These are phyloP conservation scores for Phytophthora palmivora DNA, from an alignment of 352 stramenopile species.

Conservation along the genomic window DNA sequence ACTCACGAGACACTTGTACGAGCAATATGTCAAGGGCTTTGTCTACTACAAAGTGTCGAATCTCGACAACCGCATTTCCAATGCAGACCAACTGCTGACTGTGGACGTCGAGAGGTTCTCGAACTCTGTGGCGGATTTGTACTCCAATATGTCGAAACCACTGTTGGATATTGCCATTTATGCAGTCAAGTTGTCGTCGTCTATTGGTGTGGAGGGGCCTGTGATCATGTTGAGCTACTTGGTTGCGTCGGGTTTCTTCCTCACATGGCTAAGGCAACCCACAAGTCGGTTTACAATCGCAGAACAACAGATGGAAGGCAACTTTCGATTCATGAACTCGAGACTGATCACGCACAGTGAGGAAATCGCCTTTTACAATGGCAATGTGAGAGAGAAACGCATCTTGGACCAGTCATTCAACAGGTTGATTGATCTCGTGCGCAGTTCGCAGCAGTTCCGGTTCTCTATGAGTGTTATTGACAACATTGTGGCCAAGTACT, in stretches of 20 bases:
- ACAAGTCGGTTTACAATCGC: slow-evolving; percentile 84
- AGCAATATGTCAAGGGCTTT: slow-evolving; percentile 88
- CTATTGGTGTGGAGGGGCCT: slow-evolving; percentile 79
- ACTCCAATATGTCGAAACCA: slow-evolving; percentile 90
- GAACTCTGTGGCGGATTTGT: slow-evolving; percentile 86
- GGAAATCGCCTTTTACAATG: slow-evolving; percentile 93
- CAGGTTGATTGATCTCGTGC: slow-evolving; percentile 66
- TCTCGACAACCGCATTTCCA: slow-evolving; percentile 87
- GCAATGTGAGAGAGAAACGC: slow-evolving; percentile 84
- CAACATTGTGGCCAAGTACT: slow-evolving; percentile 89
- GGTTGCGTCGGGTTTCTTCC: slow-evolving; percentile 66
- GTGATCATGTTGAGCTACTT: slow-evolving; percentile 78
- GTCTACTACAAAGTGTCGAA: slow-evolving; percentile 93
- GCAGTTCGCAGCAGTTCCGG: slow-evolving; percentile 84
- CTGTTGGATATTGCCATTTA: slow-evolving; percentile 88
- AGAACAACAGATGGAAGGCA: slow-evolving; percentile 85
- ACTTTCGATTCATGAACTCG: slow-evolving; percentile 90
- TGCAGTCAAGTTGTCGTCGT: slow-evolving; percentile 63
- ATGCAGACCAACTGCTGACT: slow-evolving; percentile 89
- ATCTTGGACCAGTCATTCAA: slow-evolving; percentile 81
- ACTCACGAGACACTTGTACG: slow-evolving; percentile 84
- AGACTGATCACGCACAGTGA: slow-evolving; percentile 90
- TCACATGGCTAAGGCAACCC: slow-evolving; percentile 77
- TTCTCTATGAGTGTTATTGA: slow-evolving; percentile 86
- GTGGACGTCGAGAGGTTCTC: slow-evolving; percentile 89